Evolutionary conservation across 257 asterid genomes (phyloP).

Genomic region (Solanum infundibuliforme): DNA sequence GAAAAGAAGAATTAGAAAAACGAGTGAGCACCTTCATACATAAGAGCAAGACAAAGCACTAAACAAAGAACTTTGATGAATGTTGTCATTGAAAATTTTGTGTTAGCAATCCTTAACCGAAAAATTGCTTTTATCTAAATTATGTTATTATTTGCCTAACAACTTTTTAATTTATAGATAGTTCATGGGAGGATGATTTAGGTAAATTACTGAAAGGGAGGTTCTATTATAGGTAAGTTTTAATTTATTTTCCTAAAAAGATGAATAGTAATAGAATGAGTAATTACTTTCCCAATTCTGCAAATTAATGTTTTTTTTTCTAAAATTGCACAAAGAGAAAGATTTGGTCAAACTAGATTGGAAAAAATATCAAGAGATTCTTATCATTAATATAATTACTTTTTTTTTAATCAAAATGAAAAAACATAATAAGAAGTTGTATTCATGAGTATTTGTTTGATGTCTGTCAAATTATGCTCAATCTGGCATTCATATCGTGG

Average conservation of each 20-base stretch:
- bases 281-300: neutral
- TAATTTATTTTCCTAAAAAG: no score
- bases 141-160: neutral
- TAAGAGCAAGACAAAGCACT: neutral
- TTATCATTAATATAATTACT: neutral
- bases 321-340: neutral
- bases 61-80: neutral
- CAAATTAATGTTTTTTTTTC: neutral
- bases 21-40: no score
- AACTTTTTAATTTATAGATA: neutral
- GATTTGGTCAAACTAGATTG: neutral
- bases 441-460: no score
- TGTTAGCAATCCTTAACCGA: neutral
- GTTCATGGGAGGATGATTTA: neutral
- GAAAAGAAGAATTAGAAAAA: no score
- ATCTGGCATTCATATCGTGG: no score
- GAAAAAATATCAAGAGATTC: neutral
- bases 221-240: neutral
- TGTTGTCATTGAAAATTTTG: neutral
- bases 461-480: no score
- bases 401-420: neutral
- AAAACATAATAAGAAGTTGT: neutral
- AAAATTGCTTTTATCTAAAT: no score
- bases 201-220: neutral
- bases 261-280: no score